Base-by-base conservation (phyloP, 495 filamentous ascomycete species). In the Penicillium roqueforti region DNA sequence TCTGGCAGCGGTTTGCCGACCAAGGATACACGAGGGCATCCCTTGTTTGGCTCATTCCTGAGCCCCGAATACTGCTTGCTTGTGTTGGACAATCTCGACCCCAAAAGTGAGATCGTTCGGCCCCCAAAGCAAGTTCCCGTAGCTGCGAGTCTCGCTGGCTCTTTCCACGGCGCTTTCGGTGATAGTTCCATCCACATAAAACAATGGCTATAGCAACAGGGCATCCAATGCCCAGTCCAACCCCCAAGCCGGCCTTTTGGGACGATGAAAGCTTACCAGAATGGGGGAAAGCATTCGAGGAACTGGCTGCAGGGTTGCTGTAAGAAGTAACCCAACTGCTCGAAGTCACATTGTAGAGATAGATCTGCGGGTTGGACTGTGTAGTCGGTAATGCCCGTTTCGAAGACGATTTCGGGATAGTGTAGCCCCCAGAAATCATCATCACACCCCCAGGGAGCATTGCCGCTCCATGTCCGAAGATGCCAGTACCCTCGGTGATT, bases 371-470 rank as follows among this genome's bases (percentile, higher is more conserved):
- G 56, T 78, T 84, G 25, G 52, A 50, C 46, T 57, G 53, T 16
- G 50, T 58, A 45, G 61, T 53, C 63, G 67, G 60, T 58, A 56
- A 60, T 55, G 53, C 62, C 57, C 68, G 69, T 68, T 73, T 80
- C 5, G 62, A 69, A 3, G 80, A 70, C 16, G 71, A 60, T 26
- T 65, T 67, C 7, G 81, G 69, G 51, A 96, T 95, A 9, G 62
- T 73, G 56, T 88, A 91, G 2, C 92, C 92, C 14, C 92, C 92
- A 40, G 85, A 79, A 25, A 95, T 73, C 87, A 97, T 88, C 88
- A 97, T 89, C 0, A 96, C 80, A 56, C 86, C 87, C 2, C 91
- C 92, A 18, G 88, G 86, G 14, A 97, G 79, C 77, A 96, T 81
- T 5, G 76, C 80, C 4, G 89, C 89, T 3, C 87, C 92, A 67